Evolutionary conservation across 352 stramenopile species (phyloP), one percentile per base, ranked within the genome.

Genomic region (Aphanomyces stellatus): DNA sequence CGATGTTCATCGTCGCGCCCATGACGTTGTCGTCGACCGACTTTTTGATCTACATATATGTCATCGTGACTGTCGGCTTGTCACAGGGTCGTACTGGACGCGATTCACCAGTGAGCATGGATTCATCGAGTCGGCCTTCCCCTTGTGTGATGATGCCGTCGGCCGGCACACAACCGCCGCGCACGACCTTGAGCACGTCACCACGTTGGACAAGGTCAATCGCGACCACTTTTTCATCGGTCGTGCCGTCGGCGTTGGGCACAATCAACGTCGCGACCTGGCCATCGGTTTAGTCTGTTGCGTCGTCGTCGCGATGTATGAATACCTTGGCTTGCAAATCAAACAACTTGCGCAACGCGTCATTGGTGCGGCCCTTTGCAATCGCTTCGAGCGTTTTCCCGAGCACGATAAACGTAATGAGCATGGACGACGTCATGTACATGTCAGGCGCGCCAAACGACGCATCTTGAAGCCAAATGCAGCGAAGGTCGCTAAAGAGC

Each of bases 341-440:
- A 68, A 98, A 91, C 33, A 99, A 79, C 56, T 97, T 96, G 51
- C 89, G 94, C 43, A 99, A 77, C 4, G 97, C 97, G 63, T 96
- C 83, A 3, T 84, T 97, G 11, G 97, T 99, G 51, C 93, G 89
- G 0, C 87, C 87, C 73, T 98, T 97, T 0, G 93, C 94, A 65
- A 96, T 88, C 0, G 87, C 79, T 73, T 99, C 94, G 51, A 99
- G 76, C 72, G 91, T 99, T 76, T 99, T 99, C 53, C 97, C 97
- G 2, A 99, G 60, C 19, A 99, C 79, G 33, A 99, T 96, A 70
- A 99, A 99, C 19, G 95, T 89, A 62, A 99, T 90, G 27, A 99
- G 80, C 78, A 99, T 96, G 2, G 96, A 88, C n/a, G 92, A 95
- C 3, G 97, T 99, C 82, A 99, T 98, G 72, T 99, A 99, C 77